Percentiles rank a stretch among this genome's conserved stretches.
These are phyloP conservation scores for Selaginella tamariscina DNA, from an alignment of 75 land plant genomes.

Conservation along the genomic window DNA sequence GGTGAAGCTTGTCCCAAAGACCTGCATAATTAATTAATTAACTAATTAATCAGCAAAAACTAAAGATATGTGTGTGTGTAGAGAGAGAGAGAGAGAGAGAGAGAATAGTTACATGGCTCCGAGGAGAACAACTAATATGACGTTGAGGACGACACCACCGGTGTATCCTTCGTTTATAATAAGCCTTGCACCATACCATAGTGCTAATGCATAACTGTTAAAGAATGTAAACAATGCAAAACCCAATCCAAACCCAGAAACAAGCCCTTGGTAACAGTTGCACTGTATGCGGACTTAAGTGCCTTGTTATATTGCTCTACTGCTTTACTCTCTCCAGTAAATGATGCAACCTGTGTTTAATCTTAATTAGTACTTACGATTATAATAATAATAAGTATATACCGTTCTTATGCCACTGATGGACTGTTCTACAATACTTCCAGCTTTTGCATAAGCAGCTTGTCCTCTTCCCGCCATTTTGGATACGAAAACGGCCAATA, in stretches of 20 bases:
- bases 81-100: no score
- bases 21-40: background rate
- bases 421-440: conserved; percentile 23
- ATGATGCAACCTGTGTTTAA: conserved; percentile 14
- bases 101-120: conserved; percentile 4
- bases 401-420: conserved; percentile 7
- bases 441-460: background rate
- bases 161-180: background rate
- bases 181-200: conserved; percentile 6
- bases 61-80: background rate
- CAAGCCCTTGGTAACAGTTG: background rate
- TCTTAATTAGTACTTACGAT: no score
- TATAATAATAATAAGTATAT: no score
- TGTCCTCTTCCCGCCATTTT: conserved; percentile 8
- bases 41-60: background rate
- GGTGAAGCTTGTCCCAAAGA: conserved; percentile 8
- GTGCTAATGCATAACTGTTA: conserved; percentile 7
- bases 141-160: conserved; percentile 1
- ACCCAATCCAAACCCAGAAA: conserved; percentile 7
- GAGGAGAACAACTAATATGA: background rate
- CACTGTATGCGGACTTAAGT: background rate
- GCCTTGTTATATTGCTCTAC: conserved; percentile 8
- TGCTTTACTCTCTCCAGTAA: conserved; percentile 5
- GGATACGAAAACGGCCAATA: conserved; percentile 28
- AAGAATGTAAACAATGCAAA: conserved; percentile 1